Base-by-base conservation (phyloP, 2,329 filamentous ascomycete species). In the Colletotrichum orbiculare region DNA sequence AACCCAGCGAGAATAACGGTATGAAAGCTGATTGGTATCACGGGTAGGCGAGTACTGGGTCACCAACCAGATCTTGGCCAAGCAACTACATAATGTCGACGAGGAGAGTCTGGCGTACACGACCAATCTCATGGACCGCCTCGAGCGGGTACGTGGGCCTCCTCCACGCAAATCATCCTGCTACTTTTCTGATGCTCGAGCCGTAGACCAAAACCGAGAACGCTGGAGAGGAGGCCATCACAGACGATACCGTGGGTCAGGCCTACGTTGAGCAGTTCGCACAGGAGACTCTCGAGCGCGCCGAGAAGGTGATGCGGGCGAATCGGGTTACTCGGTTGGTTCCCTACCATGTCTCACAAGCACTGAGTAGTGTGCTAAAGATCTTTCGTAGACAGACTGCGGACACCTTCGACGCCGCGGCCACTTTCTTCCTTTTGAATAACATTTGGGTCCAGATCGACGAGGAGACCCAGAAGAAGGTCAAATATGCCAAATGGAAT, bases 401-500 rank as follows among this genome's bases (percentile, higher is more conserved):
- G 64, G 93, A 96, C 74, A 98, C 94, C 0, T 97, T 98, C 70
- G 91, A 94, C 74, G 96, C 96, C 2, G 93, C 96, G 0, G 90
- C 93, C 0, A 97, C 94, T 0, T 98, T 99, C 76, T 89, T 98
- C 73, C 93, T 97, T 70, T 83, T 98, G 6, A 86, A 93, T 60
- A 90, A 90, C 68, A 91, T 97, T 72, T 99, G 95, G 94, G 90
- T 89, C 6, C 79, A 87, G 0, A 81, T 90, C 10, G 92, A 97
- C 39, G 79, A 86, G 1, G 94, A 98, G 73, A 88, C 90, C 17
- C 84, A 89, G 43, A 87, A 93, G 59, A 98, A 97, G 82, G 93
- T 95, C 78, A 97, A 96, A 76, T 99, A 93, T 75, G 94, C 95
- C 46, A 99, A 98, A 78, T 99, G 93, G 85, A 96, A 98, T 76